Conservation (phyloP, 1,284 basidiomycete genomes). For the Boletus subluridellus region DNA sequence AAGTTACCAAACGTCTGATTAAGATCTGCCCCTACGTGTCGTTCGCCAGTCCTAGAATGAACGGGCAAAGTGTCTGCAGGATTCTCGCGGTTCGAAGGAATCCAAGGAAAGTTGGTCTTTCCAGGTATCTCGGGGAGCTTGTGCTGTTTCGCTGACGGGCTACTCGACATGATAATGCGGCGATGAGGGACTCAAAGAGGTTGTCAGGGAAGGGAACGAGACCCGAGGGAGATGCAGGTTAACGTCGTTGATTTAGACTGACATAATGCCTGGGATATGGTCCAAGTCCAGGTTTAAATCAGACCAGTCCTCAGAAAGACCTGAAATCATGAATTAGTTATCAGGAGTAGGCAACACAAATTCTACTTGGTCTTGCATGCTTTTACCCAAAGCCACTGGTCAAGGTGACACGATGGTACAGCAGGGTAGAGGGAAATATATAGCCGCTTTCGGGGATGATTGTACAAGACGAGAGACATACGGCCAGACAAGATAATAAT, state of each 20-base stretch:
- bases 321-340: constrained; percentile 4
- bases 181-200: not conserved
- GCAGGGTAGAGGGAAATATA: constrained; percentile 15
- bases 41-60: not conserved
- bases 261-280: not conserved
- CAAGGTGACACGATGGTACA: constrained; percentile 9
- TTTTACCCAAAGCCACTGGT: not conserved
- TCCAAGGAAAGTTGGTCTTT: constrained; percentile 3
- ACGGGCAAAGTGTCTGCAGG: not conserved
- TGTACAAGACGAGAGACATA: constrained; percentile 28
- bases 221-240: not conserved
- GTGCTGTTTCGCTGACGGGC: constrained; percentile 9
- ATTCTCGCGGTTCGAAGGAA: not conserved
- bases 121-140: not conserved
- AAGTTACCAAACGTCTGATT: constrained; percentile 1
- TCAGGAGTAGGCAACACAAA: not conserved
- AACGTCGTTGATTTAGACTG: not conserved
- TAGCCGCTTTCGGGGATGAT: constrained; percentile 18
- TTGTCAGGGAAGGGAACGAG: not conserved
- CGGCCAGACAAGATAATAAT: constrained; percentile 11
- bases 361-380: constrained; percentile 1
- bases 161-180: constrained; percentile 9
- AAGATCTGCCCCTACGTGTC: not conserved
- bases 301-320: constrained; percentile 3
- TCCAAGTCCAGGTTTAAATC: constrained; percentile 16